Percentiles rank a stretch among this genome's conserved stretches.
phyloP scores from a whole-genome alignment of 176 grass and related monocot species.

The Saccharum officinarum region DNA sequence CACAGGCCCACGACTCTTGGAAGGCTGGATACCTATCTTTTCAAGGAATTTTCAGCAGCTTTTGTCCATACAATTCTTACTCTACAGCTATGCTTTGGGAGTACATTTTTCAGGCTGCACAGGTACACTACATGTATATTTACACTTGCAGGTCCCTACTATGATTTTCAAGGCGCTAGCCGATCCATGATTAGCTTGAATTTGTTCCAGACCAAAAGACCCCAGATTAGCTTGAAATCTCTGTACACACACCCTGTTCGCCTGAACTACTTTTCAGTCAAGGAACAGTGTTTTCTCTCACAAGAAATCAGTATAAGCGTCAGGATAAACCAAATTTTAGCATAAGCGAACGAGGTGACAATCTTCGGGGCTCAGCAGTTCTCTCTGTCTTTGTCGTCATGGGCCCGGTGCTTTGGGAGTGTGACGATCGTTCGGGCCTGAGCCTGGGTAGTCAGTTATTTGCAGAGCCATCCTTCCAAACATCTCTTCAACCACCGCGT shows the following conservation, averaged over 20 bases:
- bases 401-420: constrained; percentile 58
- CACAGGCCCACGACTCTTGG: not conserved
- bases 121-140: constrained; percentile 12
- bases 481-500: constrained; percentile 38
- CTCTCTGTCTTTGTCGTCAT: not conserved
- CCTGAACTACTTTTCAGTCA: no score
- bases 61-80: not conserved
- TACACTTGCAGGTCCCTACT: constrained; percentile 25
- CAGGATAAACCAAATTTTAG: no score
- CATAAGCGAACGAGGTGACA: no score
- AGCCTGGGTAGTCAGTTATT: constrained; percentile 53
- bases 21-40: not conserved
- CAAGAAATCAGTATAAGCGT: no score
- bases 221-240: not conserved
- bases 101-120: not conserved
- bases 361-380: not conserved
- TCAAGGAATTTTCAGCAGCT: not conserved
- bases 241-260: not conserved
- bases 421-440: constrained; percentile 60
- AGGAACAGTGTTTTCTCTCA: no score
- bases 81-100: not conserved
- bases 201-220: not conserved
- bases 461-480: constrained; percentile 56
- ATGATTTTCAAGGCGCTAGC: constrained; percentile 8
- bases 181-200: not conserved